phyloP scores from a whole-genome alignment of 2,329 filamentous ascomycete species.

The Aspergillus melleus region DNA sequence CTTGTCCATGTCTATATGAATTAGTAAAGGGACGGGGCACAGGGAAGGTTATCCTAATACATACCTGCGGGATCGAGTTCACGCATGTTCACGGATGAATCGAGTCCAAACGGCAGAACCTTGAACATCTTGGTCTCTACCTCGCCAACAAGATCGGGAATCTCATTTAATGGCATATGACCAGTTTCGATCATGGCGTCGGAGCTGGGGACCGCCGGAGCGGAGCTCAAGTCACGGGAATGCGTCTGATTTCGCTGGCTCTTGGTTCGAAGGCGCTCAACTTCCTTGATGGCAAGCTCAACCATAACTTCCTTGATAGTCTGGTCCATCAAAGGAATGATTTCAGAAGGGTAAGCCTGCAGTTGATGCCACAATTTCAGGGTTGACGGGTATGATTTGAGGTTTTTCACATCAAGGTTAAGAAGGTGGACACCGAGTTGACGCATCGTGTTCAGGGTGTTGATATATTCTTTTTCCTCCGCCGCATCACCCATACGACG shows the following conservation, averaged over 20 bases:
- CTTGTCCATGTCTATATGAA: conserved; percentile 78
- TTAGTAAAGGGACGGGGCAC: conserved; percentile 23
- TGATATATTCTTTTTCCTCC: conserved; percentile 78
- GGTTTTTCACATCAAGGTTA: conserved; percentile 83
- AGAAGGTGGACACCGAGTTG: conserved; percentile 79
- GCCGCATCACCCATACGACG: conserved; percentile 66
- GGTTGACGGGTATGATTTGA: conserved; percentile 90
- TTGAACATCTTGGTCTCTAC: conserved; percentile 79
- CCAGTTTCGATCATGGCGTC: conserved; percentile 58
- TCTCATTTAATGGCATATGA: conserved; percentile 41
- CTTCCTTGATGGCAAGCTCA: conserved; percentile 79
- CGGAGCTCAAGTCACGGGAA: conserved; percentile 64
- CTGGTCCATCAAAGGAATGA: conserved; percentile 95
- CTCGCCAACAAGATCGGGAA: conserved; percentile 71
- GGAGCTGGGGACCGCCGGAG: conserved; percentile 76
- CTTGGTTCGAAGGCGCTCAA: conserved; percentile 65
- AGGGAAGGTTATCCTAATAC: conserved; percentile 13
- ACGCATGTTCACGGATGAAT: conserved; percentile 83
- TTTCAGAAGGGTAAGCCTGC: conserved; percentile 91
- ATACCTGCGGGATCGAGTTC: conserved; percentile 84
- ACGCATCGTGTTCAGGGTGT: conserved; percentile 87
- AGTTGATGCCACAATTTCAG: conserved; percentile 94
- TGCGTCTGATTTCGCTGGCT: conserved; percentile 49
- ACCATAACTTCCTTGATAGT: conserved; percentile 90
- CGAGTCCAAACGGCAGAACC: conserved; percentile 84